Evolutionary conservation across 2,329 filamentous ascomycete genomes (phyloP).

Genomic region (Ceratocystiopsis minuta): DNA sequence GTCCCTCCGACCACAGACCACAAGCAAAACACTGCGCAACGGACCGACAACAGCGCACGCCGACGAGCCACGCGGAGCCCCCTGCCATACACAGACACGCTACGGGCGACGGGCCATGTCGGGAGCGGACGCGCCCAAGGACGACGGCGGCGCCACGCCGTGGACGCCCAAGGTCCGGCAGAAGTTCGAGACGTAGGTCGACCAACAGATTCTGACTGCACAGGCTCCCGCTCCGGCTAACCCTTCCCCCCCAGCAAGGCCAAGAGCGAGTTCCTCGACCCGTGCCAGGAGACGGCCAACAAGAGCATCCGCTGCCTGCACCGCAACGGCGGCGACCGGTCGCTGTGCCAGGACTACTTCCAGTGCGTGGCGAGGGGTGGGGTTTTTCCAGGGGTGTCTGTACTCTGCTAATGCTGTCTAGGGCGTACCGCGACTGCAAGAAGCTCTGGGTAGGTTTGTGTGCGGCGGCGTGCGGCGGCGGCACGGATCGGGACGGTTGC

Average conservation of each 20-base stretch:
- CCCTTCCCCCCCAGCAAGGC: conserved; percentile 52
- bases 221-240: background rate
- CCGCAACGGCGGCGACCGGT: conserved; percentile 68
- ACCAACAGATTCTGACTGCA: background rate
- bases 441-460: conserved; percentile 74
- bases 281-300: conserved; percentile 81
- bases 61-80: too few species aligned
- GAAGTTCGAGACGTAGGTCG: conserved; percentile 44
- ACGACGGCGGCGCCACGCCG: conserved; percentile 13
- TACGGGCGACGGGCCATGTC: too few species aligned
- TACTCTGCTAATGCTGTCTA: conserved; percentile 21
- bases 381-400: background rate
- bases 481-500: too few species aligned
- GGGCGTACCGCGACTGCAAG: conserved; percentile 88
- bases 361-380: conserved; percentile 37
- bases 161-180: conserved; percentile 42
- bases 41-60: too few species aligned
- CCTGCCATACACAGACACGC: too few species aligned
- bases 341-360: conserved; percentile 92
- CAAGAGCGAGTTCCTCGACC: conserved; percentile 81
- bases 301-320: conserved; percentile 75
- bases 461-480: too few species aligned
- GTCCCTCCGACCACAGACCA: too few species aligned
- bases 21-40: too few species aligned
- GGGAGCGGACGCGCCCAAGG: too few species aligned